phyloP scores from a whole-genome alignment of 192 early-diverging fungal species.

The Coemansia brasiliensis region DNA sequence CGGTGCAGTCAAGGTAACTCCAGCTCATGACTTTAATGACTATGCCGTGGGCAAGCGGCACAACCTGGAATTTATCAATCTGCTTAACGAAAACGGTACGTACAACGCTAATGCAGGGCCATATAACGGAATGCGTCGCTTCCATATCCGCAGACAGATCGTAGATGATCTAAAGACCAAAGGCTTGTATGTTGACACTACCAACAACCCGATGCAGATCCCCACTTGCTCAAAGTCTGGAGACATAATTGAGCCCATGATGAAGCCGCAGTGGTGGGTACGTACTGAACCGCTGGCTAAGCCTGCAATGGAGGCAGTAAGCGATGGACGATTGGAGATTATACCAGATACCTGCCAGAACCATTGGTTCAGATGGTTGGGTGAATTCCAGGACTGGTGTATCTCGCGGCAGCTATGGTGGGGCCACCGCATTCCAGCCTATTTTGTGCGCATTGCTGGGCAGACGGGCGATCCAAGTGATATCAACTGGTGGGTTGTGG shows the following conservation, averaged over 20 bases:
- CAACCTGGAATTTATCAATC: slow-evolving; percentile 92
- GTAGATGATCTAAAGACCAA: slow-evolving; percentile 84
- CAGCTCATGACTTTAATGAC: slow-evolving; percentile 98
- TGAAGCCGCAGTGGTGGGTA: slow-evolving; percentile 99
- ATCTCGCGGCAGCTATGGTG: slow-evolving; percentile 99
- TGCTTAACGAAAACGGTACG: slow-evolving; percentile 96
- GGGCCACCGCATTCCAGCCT: slow-evolving; percentile 96
- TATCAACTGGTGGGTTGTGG: slow-evolving; percentile 84
- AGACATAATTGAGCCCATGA: slow-evolving; percentile 94
- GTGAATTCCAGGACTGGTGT: slow-evolving; percentile 97
- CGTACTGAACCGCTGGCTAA: slow-evolving; percentile 85
- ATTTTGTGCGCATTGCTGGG: slow-evolving; percentile 84
- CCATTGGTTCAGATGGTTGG: slow-evolving; percentile 97
- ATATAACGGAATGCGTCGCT: slow-evolving; percentile 87
- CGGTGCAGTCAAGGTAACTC: slow-evolving; percentile 99
- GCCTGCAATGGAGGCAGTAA: slow-evolving; percentile 79
- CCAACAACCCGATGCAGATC: slow-evolving; percentile 90
- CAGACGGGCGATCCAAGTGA: slow-evolving; percentile 58
- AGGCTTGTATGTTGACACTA: slow-evolving; percentile 83
- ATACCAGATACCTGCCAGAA: slow-evolving; percentile 79
- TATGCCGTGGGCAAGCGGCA: slow-evolving; percentile 95
- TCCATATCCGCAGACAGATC: slow-evolving; percentile 88
- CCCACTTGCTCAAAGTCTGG: slow-evolving; percentile 87
- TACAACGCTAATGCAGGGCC: slow-evolving; percentile 88
- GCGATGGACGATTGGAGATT: slow-evolving; percentile 80